These are phyloP conservation scores for Zychaea mexicana DNA, from an alignment of 371 early-diverging fungal species.

Conservation along the genomic window DNA sequence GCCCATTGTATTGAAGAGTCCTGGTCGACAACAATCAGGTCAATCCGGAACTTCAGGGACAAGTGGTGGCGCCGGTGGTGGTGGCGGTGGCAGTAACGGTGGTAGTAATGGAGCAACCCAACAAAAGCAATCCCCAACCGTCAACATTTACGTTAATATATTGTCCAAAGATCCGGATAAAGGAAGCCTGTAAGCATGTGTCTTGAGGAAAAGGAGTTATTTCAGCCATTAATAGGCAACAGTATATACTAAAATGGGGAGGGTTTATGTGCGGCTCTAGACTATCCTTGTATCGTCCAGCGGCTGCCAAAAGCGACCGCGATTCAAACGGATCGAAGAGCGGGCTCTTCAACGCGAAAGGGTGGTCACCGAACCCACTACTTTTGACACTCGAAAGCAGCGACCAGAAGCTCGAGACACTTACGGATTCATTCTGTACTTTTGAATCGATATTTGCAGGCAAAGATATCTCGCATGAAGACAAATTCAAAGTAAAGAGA, in stretches of 20 bases:
- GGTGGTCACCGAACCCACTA: not conserved
- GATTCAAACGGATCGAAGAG: not conserved
- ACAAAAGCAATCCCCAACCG: conserved; percentile 48
- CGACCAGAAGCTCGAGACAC: conserved; percentile 1
- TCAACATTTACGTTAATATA: conserved; percentile 45
- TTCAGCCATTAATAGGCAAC: not conserved
- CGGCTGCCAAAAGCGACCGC: not conserved
- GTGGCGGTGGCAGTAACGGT: not conserved
- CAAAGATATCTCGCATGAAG: conserved; percentile 1
- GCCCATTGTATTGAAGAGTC: conserved; percentile 22
- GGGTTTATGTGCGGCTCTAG: not conserved
- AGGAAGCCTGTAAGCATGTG: conserved; percentile 2
- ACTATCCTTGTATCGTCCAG: not conserved
- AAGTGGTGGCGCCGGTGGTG: not conserved
- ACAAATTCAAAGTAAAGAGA: conserved; percentile 4
- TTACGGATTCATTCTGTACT: conserved; percentile 8
- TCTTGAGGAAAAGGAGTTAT: not conserved
- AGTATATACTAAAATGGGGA: too few relatives aligned
- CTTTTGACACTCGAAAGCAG: not conserved
- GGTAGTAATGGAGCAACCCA: not conserved
- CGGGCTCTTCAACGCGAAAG: not conserved
- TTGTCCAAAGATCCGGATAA: conserved; percentile 28
- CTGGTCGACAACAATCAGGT: conserved; percentile 16
- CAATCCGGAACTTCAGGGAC: not conserved
- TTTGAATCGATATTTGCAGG: conserved; percentile 13